Base-by-base conservation (phyloP, 2,329 filamentous ascomycete species). In the Cladophialophora psammophila region DNA sequence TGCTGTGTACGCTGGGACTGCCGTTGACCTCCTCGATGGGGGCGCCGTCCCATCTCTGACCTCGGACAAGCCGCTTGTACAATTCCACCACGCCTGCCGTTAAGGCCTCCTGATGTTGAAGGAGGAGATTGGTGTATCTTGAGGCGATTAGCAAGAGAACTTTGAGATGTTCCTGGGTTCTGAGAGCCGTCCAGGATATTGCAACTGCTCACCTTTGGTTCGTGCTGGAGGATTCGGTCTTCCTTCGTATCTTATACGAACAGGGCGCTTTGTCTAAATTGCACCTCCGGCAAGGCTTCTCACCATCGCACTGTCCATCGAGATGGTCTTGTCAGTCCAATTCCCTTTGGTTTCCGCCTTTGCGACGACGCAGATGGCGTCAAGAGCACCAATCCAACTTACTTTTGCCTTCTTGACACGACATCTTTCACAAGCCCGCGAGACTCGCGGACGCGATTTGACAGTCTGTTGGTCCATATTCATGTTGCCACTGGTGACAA, bases 251-350 rank as follows among this genome's bases (percentile, higher is more conserved):
- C 31, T 66, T 68, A 26, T 65, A 68, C 10, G 66, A 63, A 54
- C 66, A 68, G n/a, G 60, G 57, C 26, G 66, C 55, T 20, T 62
- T 48, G 59, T 68, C 66, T 8, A 68, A 55, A 42, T 68, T 66
- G 59, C 66, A 68, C 55, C 66, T 65, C 42, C 53, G 53, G 60
- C 66, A 68, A 50, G 66, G 66, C 52, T 59, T 68, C 54, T 65
- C 66, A 31, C 66, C 66, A 32, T 68, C 63, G 32, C 66, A 68
- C 65, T 64, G 48, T 42, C 13, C 18, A 54, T 31, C 4, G 36
- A 56, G 48, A 55, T 10, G 34, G 38, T 42, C 20, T 26, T 26
- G 45, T 12, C 13, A 5, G 4, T 50, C 45, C 5, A 12, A 50
- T 7, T 45, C 10, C 45, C 26, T 3, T 10, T 50, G 18, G 8